Base-by-base conservation (phyloP, 2,329 filamentous ascomycete species). In the Penicillium sp. region DNA sequence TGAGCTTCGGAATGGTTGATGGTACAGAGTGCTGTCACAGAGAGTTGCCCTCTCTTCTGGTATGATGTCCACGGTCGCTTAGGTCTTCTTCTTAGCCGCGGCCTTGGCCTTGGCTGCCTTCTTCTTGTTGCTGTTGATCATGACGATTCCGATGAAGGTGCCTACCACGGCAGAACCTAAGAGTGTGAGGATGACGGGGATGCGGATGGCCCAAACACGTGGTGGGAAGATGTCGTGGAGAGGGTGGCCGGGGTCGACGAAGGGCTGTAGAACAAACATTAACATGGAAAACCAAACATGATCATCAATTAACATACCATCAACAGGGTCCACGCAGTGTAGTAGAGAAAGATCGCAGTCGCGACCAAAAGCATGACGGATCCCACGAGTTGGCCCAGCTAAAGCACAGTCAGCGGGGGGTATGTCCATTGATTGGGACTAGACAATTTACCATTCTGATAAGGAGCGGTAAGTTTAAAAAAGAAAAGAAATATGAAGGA, bases 71-170 rank as follows among this genome's bases (percentile, higher is more conserved):
- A 21, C 6, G 17, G 23, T 49, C 53, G 53, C 68, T 81, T 82
- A 91, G 60, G 88, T 86, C 87, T 96, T 94, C 87, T 96, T 96
- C 83, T 91, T 91, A 41, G 79, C 75, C 21, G 89, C 88, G 57
- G 89, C 89, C 78, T 92, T 93, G 63, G 89, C 89, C 85, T 97
- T 99, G 67, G 91, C 88, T 4, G 91, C 91, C 86, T 94, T 97
- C 86, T 97, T 97, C 76, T 89, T 85, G 83, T 97, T 97, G 83
- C 93, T 97, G 76, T 91, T 87, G 80, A 99, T 97, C 94, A 99
- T 99, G 72, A 99, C 93, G 73, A 96, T 88, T 70, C 90, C 89
- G 67, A 99, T 83, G 82, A 99, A 99, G 60, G 91, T 96, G 63
- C 94, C 94, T 61, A 99, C 93, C 59, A 99, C 92, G 59, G 94